phyloP scores from a whole-genome alignment of 179 eudicot species.

The Silene vulgaris region DNA sequence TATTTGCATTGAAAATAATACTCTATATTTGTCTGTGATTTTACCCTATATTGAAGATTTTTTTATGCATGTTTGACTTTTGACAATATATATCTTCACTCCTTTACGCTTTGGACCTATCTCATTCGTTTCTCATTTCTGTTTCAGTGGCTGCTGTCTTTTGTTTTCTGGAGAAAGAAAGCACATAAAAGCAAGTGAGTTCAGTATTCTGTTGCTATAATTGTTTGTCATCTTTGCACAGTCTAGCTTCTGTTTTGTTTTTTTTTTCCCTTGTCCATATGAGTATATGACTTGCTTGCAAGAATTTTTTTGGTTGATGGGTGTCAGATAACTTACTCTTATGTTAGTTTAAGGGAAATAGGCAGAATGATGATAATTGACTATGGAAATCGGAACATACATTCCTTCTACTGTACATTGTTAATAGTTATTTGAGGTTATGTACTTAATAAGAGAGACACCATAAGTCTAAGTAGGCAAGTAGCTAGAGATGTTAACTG shows the following conservation, averaged over 20 bases:
- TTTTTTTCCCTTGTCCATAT: neutral
- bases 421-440: too few species aligned
- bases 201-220: neutral
- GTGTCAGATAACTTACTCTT: neutral
- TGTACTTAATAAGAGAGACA: too few species aligned
- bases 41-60: neutral
- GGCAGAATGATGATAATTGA: neutral
- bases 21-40: neutral
- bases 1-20: neutral
- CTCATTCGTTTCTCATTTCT: slow-evolving; percentile 19
- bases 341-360: neutral
- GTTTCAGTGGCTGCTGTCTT: slow-evolving; percentile 59
- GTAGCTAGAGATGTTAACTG: neutral
- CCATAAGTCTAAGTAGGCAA: neutral
- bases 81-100: neutral
- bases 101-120: neutral
- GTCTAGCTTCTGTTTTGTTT: neutral
- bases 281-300: neutral
- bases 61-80: neutral
- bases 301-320: neutral
- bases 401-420: neutral
- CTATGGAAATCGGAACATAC: neutral
- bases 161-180: slow-evolving; percentile 68
- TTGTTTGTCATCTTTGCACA: slow-evolving; percentile 2
- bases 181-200: slow-evolving; percentile 67